Conservation (phyloP, 2,329 filamentous ascomycete genomes). For the Clarireedia monteithiana region DNA sequence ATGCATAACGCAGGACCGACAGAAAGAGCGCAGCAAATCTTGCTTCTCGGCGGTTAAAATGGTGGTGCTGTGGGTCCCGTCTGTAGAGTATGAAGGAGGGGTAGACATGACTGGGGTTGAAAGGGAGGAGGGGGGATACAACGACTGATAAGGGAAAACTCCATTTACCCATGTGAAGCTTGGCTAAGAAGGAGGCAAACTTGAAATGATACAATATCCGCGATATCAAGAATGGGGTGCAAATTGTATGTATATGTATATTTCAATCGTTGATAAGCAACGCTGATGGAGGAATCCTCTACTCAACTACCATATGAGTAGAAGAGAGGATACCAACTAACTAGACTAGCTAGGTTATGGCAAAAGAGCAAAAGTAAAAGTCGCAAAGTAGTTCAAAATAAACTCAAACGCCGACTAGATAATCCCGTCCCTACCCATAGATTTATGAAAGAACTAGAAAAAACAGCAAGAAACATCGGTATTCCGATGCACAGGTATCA, state of each 20-base stretch:
- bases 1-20: too few species aligned
- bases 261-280: constrained; percentile 8
- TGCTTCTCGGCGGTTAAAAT: too few species aligned
- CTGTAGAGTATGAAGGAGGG: too few species aligned
- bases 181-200: too few species aligned
- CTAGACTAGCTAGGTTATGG: constrained; percentile 1
- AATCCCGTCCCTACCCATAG: not conserved
- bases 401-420: not conserved
- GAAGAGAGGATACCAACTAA: not conserved
- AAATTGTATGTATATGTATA: constrained; percentile 4
- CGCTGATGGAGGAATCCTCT: not conserved
- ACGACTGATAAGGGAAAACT: too few species aligned
- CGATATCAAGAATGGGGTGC: not conserved
- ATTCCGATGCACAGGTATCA: constrained; percentile 9
- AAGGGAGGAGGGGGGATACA: too few species aligned
- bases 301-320: constrained; percentile 1
- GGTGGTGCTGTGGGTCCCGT: too few species aligned
- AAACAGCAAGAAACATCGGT: constrained; percentile 8
- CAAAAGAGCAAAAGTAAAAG: not conserved
- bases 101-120: too few species aligned
- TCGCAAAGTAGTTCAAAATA: not conserved
- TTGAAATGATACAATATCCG: too few species aligned
- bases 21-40: too few species aligned
- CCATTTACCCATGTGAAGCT: too few species aligned
- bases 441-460: constrained; percentile 1